phyloP scores from a whole-genome alignment of 805 yeast genomes.

The Ogataea allantospora region DNA sequence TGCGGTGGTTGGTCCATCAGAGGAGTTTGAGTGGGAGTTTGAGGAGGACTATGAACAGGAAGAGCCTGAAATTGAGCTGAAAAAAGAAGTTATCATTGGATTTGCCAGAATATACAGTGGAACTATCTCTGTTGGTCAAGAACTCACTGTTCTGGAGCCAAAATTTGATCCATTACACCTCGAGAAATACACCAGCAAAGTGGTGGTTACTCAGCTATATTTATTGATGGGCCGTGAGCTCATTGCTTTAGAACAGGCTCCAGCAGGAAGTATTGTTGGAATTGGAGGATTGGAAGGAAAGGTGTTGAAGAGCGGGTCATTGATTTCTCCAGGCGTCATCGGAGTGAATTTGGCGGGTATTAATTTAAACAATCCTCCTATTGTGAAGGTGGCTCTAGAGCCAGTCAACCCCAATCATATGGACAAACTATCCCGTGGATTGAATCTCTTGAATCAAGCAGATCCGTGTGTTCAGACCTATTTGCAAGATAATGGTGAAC shows the following conservation, averaged over 20 bases:
- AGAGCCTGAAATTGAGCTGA: constrained; percentile 37
- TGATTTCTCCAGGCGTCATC: constrained; percentile 52
- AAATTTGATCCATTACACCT: constrained; percentile 71
- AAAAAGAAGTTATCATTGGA: constrained; percentile 73
- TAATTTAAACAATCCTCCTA: constrained; percentile 77
- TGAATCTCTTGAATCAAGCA: constrained; percentile 75
- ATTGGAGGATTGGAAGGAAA: constrained; percentile 86
- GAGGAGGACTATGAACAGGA: constrained; percentile 46
- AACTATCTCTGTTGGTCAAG: constrained; percentile 69
- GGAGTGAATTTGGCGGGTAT: constrained; percentile 81
- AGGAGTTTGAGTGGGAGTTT: constrained; percentile 38
- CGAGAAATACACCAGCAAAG: constrained; percentile 51
- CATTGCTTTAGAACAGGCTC: constrained; percentile 72
- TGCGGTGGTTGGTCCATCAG: constrained; percentile 16
- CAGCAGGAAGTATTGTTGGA: constrained; percentile 95
- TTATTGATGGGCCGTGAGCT: constrained; percentile 92
- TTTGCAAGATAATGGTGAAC: constrained; percentile 88
- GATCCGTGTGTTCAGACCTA: constrained; percentile 93
- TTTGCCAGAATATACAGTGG: constrained; percentile 91
- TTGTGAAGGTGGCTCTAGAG: constrained; percentile 93
- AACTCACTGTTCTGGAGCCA: constrained; percentile 78
- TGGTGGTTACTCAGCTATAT: constrained; percentile 67
- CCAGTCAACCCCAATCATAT: constrained; percentile 84
- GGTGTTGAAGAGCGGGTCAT: constrained; percentile 83
- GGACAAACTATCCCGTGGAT: constrained; percentile 72